Conservation (phyloP, 106 monocot genomes). For the Narthecium ossifragum region DNA sequence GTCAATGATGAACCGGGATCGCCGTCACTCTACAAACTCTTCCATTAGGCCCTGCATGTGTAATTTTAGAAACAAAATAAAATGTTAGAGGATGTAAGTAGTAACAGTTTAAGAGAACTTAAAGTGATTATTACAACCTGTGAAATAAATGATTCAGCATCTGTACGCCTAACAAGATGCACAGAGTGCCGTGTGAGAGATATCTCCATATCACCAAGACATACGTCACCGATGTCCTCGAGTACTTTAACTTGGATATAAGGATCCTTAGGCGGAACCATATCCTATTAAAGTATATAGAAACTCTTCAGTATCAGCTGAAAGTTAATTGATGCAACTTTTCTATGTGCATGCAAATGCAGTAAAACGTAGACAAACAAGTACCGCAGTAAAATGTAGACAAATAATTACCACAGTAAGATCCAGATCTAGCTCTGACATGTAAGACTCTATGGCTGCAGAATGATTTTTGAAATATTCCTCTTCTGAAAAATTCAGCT, state of each 20-base stretch:
- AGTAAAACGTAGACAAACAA: not conserved
- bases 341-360: not conserved
- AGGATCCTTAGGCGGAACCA: constrained; percentile 98
- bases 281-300: constrained; percentile 43
- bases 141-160: constrained; percentile 81
- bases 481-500: constrained; percentile 71
- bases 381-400: not conserved
- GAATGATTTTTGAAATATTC: constrained; percentile 91
- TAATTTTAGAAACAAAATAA: not conserved
- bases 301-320: not conserved
- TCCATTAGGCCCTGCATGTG: constrained; percentile 62
- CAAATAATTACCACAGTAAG: constrained; percentile 63
- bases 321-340: not conserved
- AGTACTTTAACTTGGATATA: constrained; percentile 86
- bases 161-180: constrained; percentile 79
- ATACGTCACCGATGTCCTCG: constrained; percentile 76
- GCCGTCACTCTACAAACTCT: constrained; percentile 44
- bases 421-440: constrained; percentile 86
- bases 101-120: too few relatives aligned
- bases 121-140: constrained; percentile 49
- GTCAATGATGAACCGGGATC: not conserved
- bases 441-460: constrained; percentile 74
- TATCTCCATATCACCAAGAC: constrained; percentile 60
- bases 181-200: constrained; percentile 68
- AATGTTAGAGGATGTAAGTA: not conserved